Evolutionary conservation across 192 early-diverging fungal genomes (phyloP), one percentile per base, ranked within the genome.

Genomic region (Gamsiella multidivaricata): DNA sequence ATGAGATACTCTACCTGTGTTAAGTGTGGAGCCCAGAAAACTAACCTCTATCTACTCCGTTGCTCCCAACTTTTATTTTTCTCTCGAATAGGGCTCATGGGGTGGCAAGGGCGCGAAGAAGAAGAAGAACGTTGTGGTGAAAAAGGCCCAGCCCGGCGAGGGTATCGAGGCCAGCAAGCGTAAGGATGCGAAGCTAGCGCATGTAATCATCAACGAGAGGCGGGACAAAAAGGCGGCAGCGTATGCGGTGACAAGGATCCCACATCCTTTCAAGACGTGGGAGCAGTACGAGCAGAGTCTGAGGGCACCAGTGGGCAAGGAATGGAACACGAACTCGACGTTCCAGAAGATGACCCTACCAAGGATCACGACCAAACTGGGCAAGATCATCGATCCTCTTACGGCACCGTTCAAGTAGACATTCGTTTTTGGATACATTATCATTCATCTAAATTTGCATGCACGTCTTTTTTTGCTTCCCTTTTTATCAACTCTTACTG

Each of bases 161-260:
- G 91, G 89, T 25, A 67, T 94, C 9, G 82, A 85, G 31, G 68
- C 85, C 29, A 88, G 88, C 69, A 87, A 90, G 64, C 87, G 87
- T 56, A 85, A 90, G 69, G 84, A 96, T 74, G 82, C 84, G 33
- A 93, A 94, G 69, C 70, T 96, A 36, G 72, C 86, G 28, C 80
- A 95, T 82, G 97, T 98, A 10, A 97, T 99, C 61, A 96, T 99
- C 69, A 97, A 93, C 83, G 96, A 99, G 79, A 93, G 86, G 65
- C 74, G 84, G 11, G 79, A 87, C 67, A 95, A 95, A 79, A 95
- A 95, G 88, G 75, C 91, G 1, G 81, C 86, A 14, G 93, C 93
- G 78, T 95, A 94, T 70, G 86, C 90, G 57, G 85, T 87, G 36
- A 82, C 83, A 25, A 62, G 86, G 52, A 84, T 97, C 54, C 96